These are phyloP conservation scores for Alopecurus myosuroides DNA, from an alignment of 176 grass and related monocot genomes.

Conservation along the genomic window DNA sequence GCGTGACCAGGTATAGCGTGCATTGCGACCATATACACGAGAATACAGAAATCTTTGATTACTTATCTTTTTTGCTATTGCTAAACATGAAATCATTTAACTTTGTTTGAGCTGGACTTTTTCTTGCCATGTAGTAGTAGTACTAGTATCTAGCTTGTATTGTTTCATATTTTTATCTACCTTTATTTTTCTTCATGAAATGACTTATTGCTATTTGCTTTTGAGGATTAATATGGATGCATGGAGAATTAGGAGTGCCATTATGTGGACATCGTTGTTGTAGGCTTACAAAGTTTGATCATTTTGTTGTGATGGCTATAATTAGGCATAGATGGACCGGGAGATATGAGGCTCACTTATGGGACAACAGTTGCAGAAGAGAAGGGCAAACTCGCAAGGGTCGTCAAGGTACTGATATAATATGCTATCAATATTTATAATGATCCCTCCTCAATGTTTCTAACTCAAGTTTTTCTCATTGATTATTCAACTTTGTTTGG, in stretches of 20 bases:
- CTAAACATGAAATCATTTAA: background rate
- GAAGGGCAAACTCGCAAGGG: slow-evolving; percentile 98
- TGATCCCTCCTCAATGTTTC: background rate
- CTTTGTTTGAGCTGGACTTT: background rate
- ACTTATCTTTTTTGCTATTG: background rate
- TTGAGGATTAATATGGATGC: background rate
- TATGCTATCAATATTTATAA: background rate
- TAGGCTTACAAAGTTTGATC: background rate
- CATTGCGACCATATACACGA: background rate
- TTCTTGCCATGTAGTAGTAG: background rate
- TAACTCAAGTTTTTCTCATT: slow-evolving; percentile 10
- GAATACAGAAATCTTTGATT: background rate
- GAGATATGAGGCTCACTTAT: slow-evolving; percentile 92
- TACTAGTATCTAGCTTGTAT: background rate
- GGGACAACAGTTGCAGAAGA: slow-evolving; percentile 99
- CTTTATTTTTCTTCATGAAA: background rate
- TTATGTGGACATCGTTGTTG: slow-evolving; percentile 8
- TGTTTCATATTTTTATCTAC: background rate
- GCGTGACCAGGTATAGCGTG: slow-evolving; percentile 69
- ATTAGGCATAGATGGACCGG: slow-evolving; percentile 99
- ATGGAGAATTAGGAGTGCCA: background rate
- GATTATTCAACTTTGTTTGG: background rate
- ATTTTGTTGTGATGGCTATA: slow-evolving; percentile 1
- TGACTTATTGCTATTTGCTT: background rate
- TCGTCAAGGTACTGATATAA: slow-evolving; percentile 59